Evolutionary conservation across 208 protist genomes (phyloP), one percentile per base, ranked within the genome.

Genomic region (Phytomonas francai): DNA sequence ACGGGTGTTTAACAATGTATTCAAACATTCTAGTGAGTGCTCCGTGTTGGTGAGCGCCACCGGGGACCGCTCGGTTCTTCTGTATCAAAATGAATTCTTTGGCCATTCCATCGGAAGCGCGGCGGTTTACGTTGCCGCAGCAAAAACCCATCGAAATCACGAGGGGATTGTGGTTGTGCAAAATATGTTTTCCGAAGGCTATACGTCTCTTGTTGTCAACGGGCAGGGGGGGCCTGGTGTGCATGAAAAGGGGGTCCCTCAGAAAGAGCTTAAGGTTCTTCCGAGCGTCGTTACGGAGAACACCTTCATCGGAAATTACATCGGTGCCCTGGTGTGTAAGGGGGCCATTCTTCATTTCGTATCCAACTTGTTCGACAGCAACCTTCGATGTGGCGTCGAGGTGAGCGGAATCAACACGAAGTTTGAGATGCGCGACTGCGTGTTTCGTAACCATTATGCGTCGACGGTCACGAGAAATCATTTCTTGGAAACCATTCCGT

Each of bases 331-430:
- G 0, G 68, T 87, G 0, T 91, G 84, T 72, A 75, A 83, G 56
- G 85, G 89, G 25, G 84, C 80, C 19, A 66, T 65, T n/a, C 83
- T 87, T 54, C 65, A 32, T 29, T 19, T 95, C n/a, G 62, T 77
- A 60, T 72, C 73, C 22, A 92, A 92, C 71, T 36, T 91, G 30
- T 95, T 93, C 63, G 81, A 91, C 32, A 59, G 56, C n/a, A 93
- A 95, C 77, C 31, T 59, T 25, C 80, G 84, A 7, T 66, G 78
- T 12, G 89, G 89, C 25, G 29, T 95, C 33, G 89, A 95, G 73
- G 73, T 95, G 12, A 57, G 80, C 22, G 89, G 81, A 14, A 71
- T 60, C 8, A 51, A 45, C 12, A 93, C 89, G n/a, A 61, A 59
- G 16, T 81, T 84, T 30, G 45, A 73, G 19, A 62, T 92, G 4